Evolutionary conservation across 345 rosid genomes (phyloP).

Genomic region (Pseudoturritis turrita): DNA sequence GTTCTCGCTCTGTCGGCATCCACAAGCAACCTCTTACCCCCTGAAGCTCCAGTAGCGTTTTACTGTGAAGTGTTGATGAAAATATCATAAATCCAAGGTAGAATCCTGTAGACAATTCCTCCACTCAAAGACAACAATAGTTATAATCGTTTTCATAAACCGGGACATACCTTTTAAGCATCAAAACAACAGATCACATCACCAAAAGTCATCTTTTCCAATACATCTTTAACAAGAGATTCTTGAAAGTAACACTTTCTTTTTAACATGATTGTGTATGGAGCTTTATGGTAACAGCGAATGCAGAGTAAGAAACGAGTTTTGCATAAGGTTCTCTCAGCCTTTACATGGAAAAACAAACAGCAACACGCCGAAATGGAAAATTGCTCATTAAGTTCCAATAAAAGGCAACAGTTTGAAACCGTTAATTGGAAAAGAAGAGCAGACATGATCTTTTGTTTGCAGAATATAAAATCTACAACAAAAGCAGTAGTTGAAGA

Average conservation of each 20-base stretch:
- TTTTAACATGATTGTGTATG: not conserved
- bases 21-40: not conserved
- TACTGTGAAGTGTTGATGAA: not conserved
- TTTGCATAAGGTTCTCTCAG: not conserved
- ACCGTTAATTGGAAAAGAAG: slow-evolving; percentile 1
- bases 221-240: not conserved
- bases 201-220: not conserved
- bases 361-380: slow-evolving; percentile 7
- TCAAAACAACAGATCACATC: slow-evolving; percentile 29
- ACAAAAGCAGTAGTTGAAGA: slow-evolving; percentile 13
- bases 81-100: slow-evolving; percentile 14
- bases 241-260: slow-evolving; percentile 17
- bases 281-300: slow-evolving; percentile 2
- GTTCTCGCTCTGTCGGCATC: slow-evolving; percentile 13
- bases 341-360: slow-evolving; percentile 14
- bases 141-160: slow-evolving; percentile 4
- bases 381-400: slow-evolving; percentile 10
- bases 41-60: not conserved
- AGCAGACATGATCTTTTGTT: slow-evolving; percentile 16
- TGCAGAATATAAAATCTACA: not conserved
- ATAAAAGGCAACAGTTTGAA: not conserved
- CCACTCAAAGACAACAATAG: slow-evolving; percentile 6
- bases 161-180: slow-evolving; percentile 12
- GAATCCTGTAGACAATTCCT: slow-evolving; percentile 6
- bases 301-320: not conserved